A percentile compares a stretch with the other conserved stretches of the same genome.
Conservation (phyloP, 2,329 filamentous ascomycete genomes). For the Juglanconis oblonga region DNA sequence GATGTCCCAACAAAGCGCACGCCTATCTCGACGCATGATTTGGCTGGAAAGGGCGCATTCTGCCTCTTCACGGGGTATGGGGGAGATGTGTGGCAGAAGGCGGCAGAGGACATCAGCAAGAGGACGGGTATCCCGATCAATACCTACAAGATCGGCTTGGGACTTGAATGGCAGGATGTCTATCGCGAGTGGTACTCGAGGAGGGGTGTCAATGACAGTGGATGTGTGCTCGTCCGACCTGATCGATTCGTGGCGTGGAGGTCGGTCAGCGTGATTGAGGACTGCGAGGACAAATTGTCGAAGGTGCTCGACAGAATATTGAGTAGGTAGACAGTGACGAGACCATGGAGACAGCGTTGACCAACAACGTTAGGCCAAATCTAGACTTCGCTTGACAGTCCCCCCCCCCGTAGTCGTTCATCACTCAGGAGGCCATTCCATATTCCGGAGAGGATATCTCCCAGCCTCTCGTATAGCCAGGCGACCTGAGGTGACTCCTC, state of each 20-base stretch:
- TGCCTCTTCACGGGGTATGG: slow-evolving; percentile 44
- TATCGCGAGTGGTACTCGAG: slow-evolving; percentile 48
- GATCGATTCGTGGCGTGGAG: slow-evolving; percentile 52
- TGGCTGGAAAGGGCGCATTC: slow-evolving; percentile 47
- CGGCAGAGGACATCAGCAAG: slow-evolving; percentile 33
- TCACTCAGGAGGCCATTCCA: too few relatives aligned
- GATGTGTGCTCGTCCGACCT: slow-evolving; percentile 48
- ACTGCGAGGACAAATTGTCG: slow-evolving; percentile 16
- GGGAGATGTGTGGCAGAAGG: slow-evolving; percentile 44
- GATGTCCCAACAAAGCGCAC: slow-evolving; percentile 32
- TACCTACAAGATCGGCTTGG: slow-evolving; percentile 45
- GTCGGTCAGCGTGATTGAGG: not conserved
- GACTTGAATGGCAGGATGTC: slow-evolving; percentile 50
- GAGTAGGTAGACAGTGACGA: not conserved
- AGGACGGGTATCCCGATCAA: slow-evolving; percentile 39
- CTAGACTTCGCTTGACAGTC: too few relatives aligned
- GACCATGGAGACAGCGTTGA: too few relatives aligned
- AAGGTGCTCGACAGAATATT: slow-evolving; percentile 17
- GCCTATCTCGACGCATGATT: slow-evolving; percentile 46
- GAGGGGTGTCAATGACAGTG: slow-evolving; percentile 48
- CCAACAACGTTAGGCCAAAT: too few relatives aligned
- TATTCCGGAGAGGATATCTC: too few relatives aligned
- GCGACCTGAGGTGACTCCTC: too few relatives aligned
- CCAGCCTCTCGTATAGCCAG: too few relatives aligned
- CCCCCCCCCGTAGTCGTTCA: too few relatives aligned